Conservation (phyloP, 2,329 filamentous ascomycete genomes). For the Fusarium sp. region DNA sequence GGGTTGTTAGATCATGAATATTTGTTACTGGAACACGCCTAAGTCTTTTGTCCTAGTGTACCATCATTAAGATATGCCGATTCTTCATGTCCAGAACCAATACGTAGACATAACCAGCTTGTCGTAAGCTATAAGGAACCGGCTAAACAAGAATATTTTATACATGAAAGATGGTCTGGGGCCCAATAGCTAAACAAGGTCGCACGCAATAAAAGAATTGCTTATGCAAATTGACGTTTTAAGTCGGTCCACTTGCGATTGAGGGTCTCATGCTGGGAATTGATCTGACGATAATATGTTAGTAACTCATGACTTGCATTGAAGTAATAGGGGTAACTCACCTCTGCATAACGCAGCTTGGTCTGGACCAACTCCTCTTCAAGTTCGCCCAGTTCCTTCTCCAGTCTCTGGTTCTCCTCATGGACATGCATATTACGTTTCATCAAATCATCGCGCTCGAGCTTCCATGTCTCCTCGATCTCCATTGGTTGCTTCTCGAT, state of each 20-base stretch:
- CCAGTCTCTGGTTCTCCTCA: slow-evolving; percentile 87
- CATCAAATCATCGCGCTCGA: slow-evolving; percentile 92
- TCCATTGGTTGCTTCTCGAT: slow-evolving; percentile 92
- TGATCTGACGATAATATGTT: slow-evolving; percentile 65
- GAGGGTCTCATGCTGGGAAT: slow-evolving; percentile 76
- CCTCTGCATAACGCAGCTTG: slow-evolving; percentile 96
- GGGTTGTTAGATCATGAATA: slow-evolving; percentile 26
- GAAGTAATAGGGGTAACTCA: slow-evolving; percentile 61
- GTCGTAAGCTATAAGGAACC: slow-evolving; percentile 15
- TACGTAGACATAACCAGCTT: slow-evolving; percentile 7
- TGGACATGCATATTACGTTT: slow-evolving; percentile 92
- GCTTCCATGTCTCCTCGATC: slow-evolving; percentile 82
- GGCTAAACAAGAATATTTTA: slow-evolving; percentile 40
- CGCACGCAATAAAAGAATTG: neutral
- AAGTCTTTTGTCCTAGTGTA: slow-evolving; percentile 22
- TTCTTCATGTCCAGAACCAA: slow-evolving; percentile 29
- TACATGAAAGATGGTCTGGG: slow-evolving; percentile 41
- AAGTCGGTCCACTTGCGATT: slow-evolving; percentile 83
- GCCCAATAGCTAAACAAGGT: slow-evolving; percentile 29
- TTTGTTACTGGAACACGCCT: slow-evolving; percentile 29
- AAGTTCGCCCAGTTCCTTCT: slow-evolving; percentile 91
- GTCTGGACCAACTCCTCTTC: slow-evolving; percentile 92
- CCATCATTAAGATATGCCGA: slow-evolving; percentile 40
- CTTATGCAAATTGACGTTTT: slow-evolving; percentile 66
- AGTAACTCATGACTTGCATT: slow-evolving; percentile 13